phyloP scores from a whole-genome alignment of 805 yeast species.

The Candida mattraensis region DNA sequence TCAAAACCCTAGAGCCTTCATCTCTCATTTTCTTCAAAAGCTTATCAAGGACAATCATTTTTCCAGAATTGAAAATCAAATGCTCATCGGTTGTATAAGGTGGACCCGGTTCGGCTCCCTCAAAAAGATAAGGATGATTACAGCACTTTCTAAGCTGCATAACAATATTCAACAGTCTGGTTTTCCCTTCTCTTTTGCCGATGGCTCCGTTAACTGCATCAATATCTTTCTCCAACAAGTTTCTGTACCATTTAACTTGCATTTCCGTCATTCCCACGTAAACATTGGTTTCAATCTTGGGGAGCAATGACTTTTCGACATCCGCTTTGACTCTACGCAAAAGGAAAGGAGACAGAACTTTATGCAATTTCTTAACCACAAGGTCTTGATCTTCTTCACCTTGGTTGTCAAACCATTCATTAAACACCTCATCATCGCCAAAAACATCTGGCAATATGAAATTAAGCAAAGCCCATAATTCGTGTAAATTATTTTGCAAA shows the following conservation, averaged over 20 bases:
- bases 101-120: conserved; percentile 99
- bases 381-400: conserved; percentile 74
- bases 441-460: conserved; percentile 92
- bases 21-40: conserved; percentile 66
- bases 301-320: conserved; percentile 86
- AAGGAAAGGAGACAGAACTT: conserved; percentile 83
- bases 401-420: conserved; percentile 79
- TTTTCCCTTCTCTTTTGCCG: conserved; percentile 92
- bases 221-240: conserved; percentile 84
- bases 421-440: conserved; percentile 86
- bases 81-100: conserved; percentile 97
- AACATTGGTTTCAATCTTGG: conserved; percentile 86
- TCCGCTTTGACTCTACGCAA: conserved; percentile 89
- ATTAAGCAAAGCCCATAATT: conserved; percentile 91
- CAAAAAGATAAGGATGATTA: conserved; percentile 94
- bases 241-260: conserved; percentile 92
- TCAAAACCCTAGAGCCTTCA: conserved; percentile 86
- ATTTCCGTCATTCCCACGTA: conserved; percentile 94
- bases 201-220: conserved; percentile 95
- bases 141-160: conserved; percentile 97
- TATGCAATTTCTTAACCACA: conserved; percentile 85
- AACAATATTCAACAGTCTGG: conserved; percentile 86
- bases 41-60: conserved; percentile 86
- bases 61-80: conserved; percentile 84
- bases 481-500: conserved; percentile 90